phyloP scores from a whole-genome alignment of 2,329 filamentous ascomycete genomes.

The Monosporascus ibericus region DNA sequence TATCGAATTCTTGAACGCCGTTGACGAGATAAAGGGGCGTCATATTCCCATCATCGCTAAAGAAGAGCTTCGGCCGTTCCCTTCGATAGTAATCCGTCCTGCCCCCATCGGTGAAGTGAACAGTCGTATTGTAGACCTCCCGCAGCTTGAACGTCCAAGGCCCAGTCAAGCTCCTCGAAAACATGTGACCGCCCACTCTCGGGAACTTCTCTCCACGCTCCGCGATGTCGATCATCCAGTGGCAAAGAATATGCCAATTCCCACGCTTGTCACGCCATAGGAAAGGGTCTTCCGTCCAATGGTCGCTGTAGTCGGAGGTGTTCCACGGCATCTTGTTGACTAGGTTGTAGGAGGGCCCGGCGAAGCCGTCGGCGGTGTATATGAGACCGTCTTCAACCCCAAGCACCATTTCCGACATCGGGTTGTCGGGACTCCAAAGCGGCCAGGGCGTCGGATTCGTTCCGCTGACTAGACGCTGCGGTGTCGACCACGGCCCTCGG shows the following conservation, averaged over 20 bases:
- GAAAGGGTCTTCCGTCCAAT: conserved; percentile 23
- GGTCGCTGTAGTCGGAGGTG: conserved; percentile 18
- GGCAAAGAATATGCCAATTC: conserved; percentile 22
- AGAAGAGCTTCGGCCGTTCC: conserved; percentile 43
- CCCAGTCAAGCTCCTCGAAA: conserved; percentile 13
- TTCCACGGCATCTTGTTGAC: conserved; percentile 16
- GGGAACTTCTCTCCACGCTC: conserved; percentile 17
- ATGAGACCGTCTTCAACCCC: conserved; percentile 30
- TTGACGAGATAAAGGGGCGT: conserved; percentile 40
- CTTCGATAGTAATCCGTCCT: conserved; percentile 33
- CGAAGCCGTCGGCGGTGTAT: conserved; percentile 22
- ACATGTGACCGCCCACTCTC: conserved; percentile 18
- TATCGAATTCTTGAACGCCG: conserved; percentile 37
- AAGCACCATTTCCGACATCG: conserved; percentile 24
- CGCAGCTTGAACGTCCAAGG: conserved; percentile 20
- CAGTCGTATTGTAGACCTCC: conserved; percentile 18
- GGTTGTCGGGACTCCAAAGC: conserved; percentile 23
- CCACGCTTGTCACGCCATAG: conserved; percentile 23
- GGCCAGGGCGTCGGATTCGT: conserved; percentile 38
- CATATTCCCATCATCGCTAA: conserved; percentile 38
- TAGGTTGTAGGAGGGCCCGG: conserved; percentile 22
- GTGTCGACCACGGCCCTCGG: conserved; percentile 11
- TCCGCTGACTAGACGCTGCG: conserved; percentile 12
- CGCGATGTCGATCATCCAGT: conserved; percentile 21
- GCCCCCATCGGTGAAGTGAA: conserved; percentile 34